These are phyloP conservation scores for Cordyceps militaris DNA, from an alignment of 2,329 filamentous ascomycete genomes.

Conservation along the genomic window DNA sequence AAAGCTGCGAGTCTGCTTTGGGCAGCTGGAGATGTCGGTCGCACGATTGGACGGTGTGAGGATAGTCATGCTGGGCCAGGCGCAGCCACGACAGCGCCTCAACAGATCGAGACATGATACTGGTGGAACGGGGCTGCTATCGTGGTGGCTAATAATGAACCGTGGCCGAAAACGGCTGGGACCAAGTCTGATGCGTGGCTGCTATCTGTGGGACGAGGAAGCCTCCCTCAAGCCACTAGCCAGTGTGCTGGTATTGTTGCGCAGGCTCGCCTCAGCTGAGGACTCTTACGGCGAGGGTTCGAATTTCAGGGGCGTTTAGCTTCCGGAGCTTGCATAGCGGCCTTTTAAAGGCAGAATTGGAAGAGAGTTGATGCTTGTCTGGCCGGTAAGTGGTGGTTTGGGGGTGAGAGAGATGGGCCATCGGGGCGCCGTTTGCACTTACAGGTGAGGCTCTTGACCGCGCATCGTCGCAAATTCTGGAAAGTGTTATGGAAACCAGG, in stretches of 20 bases:
- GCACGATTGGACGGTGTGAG: not conserved
- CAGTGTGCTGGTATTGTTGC: not conserved
- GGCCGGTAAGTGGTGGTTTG: not conserved
- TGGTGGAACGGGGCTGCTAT: slow-evolving; percentile 1
- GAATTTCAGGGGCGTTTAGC: not conserved
- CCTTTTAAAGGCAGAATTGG: not conserved
- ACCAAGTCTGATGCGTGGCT: not conserved
- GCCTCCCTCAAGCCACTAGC: slow-evolving; percentile 2
- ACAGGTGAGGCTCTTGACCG: not conserved
- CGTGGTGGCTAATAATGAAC: not conserved
- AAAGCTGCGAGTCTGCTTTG: not conserved
- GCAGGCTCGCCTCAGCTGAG: slow-evolving; percentile 11
- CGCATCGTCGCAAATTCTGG: slow-evolving; percentile 4
- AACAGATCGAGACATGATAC: slow-evolving; percentile 2
- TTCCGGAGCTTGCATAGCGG: not conserved
- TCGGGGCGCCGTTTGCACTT: not conserved
- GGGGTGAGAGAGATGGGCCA: not conserved
- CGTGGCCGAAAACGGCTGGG: not conserved
- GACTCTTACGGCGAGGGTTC: not conserved
- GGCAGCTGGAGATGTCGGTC: not conserved
- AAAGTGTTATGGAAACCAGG: not conserved
- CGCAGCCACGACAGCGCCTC: not conserved
- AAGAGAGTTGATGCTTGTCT: not conserved
- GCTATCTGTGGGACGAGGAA: slow-evolving; percentile 5
- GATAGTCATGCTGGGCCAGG: not conserved